These are phyloP conservation scores for Aphanomyces astaci DNA, from an alignment of 352 stramenopile species.

Conservation along the genomic window DNA sequence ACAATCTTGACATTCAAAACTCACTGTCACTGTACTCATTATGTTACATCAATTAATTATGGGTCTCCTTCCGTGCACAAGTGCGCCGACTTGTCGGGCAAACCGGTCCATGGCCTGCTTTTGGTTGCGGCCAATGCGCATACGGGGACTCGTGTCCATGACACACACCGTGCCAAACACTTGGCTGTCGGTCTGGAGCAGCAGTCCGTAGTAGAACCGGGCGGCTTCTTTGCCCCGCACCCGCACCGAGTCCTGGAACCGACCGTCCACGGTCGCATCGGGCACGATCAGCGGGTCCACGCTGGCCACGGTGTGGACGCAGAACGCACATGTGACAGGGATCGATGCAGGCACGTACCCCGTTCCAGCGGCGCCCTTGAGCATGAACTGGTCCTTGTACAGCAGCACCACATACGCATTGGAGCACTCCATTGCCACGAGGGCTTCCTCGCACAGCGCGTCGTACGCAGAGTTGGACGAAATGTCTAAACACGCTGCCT, in stretches of 20 bases:
- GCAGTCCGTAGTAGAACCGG: slow-evolving; percentile 13
- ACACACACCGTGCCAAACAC: slow-evolving; percentile 9
- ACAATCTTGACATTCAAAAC: no score
- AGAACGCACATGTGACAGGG: slow-evolving; percentile 5
- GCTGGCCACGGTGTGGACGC: neutral
- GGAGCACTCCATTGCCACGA: slow-evolving; percentile 9
- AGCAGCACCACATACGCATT: slow-evolving; percentile 16
- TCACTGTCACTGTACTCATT: no score
- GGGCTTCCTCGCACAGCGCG: slow-evolving; percentile 8
- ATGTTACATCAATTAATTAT: no score
- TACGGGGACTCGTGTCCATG: slow-evolving; percentile 3
- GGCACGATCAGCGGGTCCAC: slow-evolving; percentile 12
- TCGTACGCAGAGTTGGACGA: slow-evolving; percentile 4
- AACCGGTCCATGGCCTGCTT: slow-evolving; percentile 12
- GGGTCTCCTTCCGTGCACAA: neutral
- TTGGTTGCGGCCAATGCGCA: slow-evolving; percentile 8
- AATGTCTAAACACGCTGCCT: slow-evolving; percentile 10
- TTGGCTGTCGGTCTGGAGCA: neutral
- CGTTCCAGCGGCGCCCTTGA: slow-evolving; percentile 16
- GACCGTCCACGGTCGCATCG: slow-evolving; percentile 3
- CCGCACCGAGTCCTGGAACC: slow-evolving; percentile 15
- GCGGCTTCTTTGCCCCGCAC: slow-evolving; percentile 5
- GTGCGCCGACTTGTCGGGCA: neutral
- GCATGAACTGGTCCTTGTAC: slow-evolving; percentile 22
- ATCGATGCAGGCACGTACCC: slow-evolving; percentile 11